Conservation (phyloP, 805 yeast genomes). For the Zygoascus bituminiphila region DNA sequence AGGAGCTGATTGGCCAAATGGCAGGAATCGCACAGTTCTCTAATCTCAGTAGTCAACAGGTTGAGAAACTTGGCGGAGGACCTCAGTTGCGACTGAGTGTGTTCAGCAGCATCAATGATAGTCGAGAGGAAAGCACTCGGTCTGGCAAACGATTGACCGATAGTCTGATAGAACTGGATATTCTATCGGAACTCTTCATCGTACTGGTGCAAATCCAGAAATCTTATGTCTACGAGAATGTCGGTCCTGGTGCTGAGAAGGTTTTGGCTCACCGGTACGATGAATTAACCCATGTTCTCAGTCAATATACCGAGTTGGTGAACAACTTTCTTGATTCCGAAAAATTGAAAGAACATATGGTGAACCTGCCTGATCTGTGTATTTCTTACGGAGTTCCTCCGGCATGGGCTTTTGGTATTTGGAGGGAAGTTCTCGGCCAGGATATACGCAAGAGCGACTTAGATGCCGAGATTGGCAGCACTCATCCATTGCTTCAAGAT, state of each 20-base stretch:
- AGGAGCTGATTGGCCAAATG: slow-evolving; percentile 60
- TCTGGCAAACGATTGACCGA: slow-evolving; percentile 46
- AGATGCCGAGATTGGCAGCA: slow-evolving; percentile 41
- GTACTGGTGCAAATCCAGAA: slow-evolving; percentile 44
- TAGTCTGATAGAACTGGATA: slow-evolving; percentile 33
- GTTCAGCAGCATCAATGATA: slow-evolving; percentile 50
- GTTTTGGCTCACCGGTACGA: slow-evolving; percentile 65
- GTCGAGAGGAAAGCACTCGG: slow-evolving; percentile 38
- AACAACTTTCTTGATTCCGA: slow-evolving; percentile 38
- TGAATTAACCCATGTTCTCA: slow-evolving; percentile 58
- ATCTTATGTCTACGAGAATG: slow-evolving; percentile 31
- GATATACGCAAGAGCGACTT: slow-evolving; percentile 24
- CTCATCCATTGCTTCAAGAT: slow-evolving; percentile 31
- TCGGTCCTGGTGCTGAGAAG: slow-evolving; percentile 40
- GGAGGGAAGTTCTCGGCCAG: slow-evolving; percentile 44
- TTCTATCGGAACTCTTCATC: slow-evolving; percentile 57
- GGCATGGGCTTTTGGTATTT: slow-evolving; percentile 67
- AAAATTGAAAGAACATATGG: slow-evolving; percentile 11
- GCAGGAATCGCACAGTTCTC: slow-evolving; percentile 69
- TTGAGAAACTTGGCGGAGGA: slow-evolving; percentile 59
- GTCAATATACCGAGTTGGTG: slow-evolving; percentile 53
- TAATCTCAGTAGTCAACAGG: slow-evolving; percentile 58
- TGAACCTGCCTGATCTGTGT: slow-evolving; percentile 18
- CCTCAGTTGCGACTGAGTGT: slow-evolving; percentile 47
- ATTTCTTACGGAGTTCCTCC: slow-evolving; percentile 24